Evolutionary conservation across 2,329 filamentous ascomycete genomes (phyloP), one percentile per base, ranked within the genome.

Genomic region (Epichloe sp.): DNA sequence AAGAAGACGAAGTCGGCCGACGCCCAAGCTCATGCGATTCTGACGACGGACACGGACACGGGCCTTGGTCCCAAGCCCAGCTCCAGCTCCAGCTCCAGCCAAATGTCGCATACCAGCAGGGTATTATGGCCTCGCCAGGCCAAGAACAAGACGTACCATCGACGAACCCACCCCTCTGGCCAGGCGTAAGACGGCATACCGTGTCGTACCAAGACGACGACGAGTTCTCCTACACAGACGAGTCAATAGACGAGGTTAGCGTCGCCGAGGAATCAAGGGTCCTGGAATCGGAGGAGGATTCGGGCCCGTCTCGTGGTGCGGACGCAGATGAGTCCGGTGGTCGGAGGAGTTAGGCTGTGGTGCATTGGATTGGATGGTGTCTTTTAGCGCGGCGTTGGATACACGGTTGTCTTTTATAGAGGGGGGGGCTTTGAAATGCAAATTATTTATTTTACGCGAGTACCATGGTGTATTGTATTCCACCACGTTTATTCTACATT

Each of bases 1-100:
- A 80, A 53, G 78, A 82, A 53, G 76, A 79, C 52, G 71, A 79
- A 35, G 47, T 47, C 34, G 11, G 45, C 26, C 46, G 49, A 34
- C 49, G 49, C 40, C 46, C 56, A 1, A 47, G 45, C 12, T 48
- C 52, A 10, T 53, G 50, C 11, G 54, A 49, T 12, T 46, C 52
- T 4, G 53, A 51, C 26, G 51, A 51, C 21, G 53, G 51, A 10
- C 49, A 47, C 12, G 19, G 19, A 19, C 19, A 19, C 31, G 31
- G 10, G 8, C 10, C 31, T 8, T 31, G 31, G 31, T 31, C 31
- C 31, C 31, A 31, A 10, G 31, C 31, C 0, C 31, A 31, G 31
- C 10, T 4, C 31, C 31, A 31, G 26, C 26, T 26, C 26, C 26
- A 31, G 26, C 26, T 10, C 26, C 26, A 31, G 26, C 26, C 26